phyloP scores from a whole-genome alignment of 768 basidiomycete species.

The Lentinula raphanica region DNA sequence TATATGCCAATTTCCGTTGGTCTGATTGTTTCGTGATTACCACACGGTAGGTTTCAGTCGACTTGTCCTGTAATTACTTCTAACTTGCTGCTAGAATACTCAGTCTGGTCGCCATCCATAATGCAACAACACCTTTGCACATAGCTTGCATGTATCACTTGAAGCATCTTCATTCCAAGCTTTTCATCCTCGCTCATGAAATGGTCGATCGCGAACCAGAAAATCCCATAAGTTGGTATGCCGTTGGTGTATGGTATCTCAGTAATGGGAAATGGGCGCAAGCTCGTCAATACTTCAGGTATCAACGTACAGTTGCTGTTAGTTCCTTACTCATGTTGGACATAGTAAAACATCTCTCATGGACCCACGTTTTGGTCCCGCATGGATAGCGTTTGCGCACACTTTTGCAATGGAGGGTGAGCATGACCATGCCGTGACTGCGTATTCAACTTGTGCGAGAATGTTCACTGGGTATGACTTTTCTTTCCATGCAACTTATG shows the following conservation, averaged over 20 bases:
- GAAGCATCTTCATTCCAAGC: slow-evolving; percentile 81
- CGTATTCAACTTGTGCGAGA: slow-evolving; percentile 93
- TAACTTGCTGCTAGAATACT: slow-evolving; percentile 58
- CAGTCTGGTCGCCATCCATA: slow-evolving; percentile 78
- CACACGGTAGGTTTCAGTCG: slow-evolving; percentile 45
- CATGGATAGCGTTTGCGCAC: slow-evolving; percentile 97
- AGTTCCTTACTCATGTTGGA: slow-evolving; percentile 8
- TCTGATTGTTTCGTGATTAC: slow-evolving; percentile 93
- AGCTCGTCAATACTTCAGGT: slow-evolving; percentile 95
- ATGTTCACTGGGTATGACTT: slow-evolving; percentile 83
- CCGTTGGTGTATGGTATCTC: slow-evolving; percentile 96
- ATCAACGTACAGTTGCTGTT: slow-evolving; percentile 10
- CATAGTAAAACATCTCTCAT: slow-evolving; percentile 90
- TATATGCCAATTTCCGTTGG: slow-evolving; percentile 86
- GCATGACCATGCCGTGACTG: slow-evolving; percentile 97
- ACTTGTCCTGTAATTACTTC: neutral
- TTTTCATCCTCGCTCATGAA: slow-evolving; percentile 95
- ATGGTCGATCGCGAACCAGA: slow-evolving; percentile 93
- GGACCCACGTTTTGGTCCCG: slow-evolving; percentile 93
- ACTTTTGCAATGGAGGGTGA: slow-evolving; percentile 97
- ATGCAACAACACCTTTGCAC: slow-evolving; percentile 86
- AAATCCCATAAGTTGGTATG: slow-evolving; percentile 94
- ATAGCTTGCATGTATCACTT: slow-evolving; percentile 98
- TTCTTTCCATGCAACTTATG: neutral
- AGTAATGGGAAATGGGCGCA: slow-evolving; percentile 83